Evolutionary conservation across 2,329 filamentous ascomycete genomes (phyloP).

Genomic region (Chrysosporium queenslandicum): DNA sequence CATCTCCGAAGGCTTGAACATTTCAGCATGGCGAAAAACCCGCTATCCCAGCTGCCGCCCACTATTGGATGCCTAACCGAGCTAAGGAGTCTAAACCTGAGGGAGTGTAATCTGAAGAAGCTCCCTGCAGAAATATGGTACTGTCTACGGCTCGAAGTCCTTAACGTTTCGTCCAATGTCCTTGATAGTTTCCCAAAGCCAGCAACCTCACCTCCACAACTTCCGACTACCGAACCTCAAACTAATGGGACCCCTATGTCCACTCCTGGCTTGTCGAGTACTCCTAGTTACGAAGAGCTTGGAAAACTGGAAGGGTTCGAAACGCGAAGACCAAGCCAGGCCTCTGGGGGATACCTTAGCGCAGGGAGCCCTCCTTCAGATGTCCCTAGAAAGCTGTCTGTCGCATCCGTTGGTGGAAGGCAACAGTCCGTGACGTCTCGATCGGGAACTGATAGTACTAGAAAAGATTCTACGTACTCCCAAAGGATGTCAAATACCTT

Average conservation of each 20-base stretch:
- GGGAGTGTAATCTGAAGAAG: conserved; percentile 85
- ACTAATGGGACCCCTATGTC: conserved; percentile 33
- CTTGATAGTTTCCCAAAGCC: conserved; percentile 85
- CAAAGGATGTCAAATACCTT: conserved; percentile 76
- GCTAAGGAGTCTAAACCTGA: conserved; percentile 73
- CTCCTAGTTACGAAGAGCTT: conserved; percentile 69
- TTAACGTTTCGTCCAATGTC: conserved; percentile 94
- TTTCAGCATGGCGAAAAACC: conserved; percentile 89
- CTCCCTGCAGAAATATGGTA: conserved; percentile 94
- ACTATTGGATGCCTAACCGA: conserved; percentile 84
- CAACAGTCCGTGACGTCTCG: conserved; percentile 77
- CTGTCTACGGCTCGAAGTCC: conserved; percentile 75
- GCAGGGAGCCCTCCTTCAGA: conserved; percentile 62
- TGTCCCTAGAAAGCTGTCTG: conserved; percentile 64
- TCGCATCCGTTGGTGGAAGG: conserved; percentile 69
- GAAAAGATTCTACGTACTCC: conserved; percentile 85
- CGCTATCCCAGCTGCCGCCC: conserved; percentile 68
- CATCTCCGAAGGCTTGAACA: conserved; percentile 74
- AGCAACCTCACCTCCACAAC: conserved; percentile 52
- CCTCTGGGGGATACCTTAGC: conserved; percentile 64
- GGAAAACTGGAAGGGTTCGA: conserved; percentile 53
- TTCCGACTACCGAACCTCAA: conserved; percentile 36
- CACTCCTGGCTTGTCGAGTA: conserved; percentile 46
- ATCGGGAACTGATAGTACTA: conserved; percentile 47
- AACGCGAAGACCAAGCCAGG: conserved; percentile 69